phyloP scores from a whole-genome alignment of 1,284 basidiomycete species.

The Ganoderma sp. region DNA sequence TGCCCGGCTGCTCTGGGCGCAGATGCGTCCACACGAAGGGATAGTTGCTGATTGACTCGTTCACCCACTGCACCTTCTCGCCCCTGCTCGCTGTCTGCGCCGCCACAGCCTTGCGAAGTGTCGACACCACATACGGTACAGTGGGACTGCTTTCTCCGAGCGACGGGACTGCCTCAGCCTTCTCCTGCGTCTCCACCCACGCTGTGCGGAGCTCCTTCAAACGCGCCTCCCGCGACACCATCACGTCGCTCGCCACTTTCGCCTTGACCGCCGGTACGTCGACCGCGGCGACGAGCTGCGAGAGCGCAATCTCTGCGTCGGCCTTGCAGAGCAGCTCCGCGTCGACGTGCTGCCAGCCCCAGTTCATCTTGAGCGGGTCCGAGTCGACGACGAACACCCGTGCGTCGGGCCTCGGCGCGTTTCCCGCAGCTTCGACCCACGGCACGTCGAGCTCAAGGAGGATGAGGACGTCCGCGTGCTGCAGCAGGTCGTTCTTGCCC shows the following conservation, averaged over 20 bases:
- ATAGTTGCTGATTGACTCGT: constrained; percentile 69
- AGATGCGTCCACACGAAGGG: constrained; percentile 61
- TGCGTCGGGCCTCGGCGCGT: constrained; percentile 48
- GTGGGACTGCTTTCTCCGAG: constrained; percentile 42
- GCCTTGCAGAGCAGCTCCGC: constrained; percentile 64
- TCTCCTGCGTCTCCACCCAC: constrained; percentile 37
- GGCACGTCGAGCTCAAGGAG: constrained; percentile 69
- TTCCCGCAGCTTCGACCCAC: constrained; percentile 60
- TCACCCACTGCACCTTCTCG: constrained; percentile 56
- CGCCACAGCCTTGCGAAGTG: constrained; percentile 52
- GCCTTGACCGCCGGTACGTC: constrained; percentile 24
- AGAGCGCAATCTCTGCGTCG: constrained; percentile 58
- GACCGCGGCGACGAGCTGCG: constrained; percentile 49
- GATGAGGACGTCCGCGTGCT: constrained; percentile 64
- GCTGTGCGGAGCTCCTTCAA: constrained; percentile 20
- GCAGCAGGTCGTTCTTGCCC: constrained; percentile 52
- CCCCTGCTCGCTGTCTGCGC: constrained; percentile 45
- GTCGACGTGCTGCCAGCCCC: constrained; percentile 61
- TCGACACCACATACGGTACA: constrained; percentile 54
- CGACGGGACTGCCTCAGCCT: constrained; percentile 30
- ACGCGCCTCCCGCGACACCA: constrained; percentile 17
- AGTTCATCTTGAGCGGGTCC: constrained; percentile 62
- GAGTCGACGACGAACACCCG: constrained; percentile 66
- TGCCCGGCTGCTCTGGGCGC: constrained; percentile 56
- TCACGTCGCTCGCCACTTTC: background rate